These are phyloP conservation scores for Setaria viridis DNA, from an alignment of 202 grass and related monocot species.

Conservation along the genomic window DNA sequence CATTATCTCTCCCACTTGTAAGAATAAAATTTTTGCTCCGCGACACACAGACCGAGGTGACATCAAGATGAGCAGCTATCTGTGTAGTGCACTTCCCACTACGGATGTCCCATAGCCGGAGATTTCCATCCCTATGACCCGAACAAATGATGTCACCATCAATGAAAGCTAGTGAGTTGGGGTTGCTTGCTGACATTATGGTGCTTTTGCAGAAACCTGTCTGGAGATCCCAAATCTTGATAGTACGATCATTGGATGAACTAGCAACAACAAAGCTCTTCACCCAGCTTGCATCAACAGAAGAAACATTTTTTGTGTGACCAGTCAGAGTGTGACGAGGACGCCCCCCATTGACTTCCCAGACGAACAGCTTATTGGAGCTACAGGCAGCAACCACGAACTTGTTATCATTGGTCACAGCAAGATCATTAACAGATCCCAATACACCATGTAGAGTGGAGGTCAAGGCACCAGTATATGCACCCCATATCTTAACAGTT, in stretches of 20 bases:
- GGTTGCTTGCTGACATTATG: constrained; percentile 88
- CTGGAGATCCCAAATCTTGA: constrained; percentile 96
- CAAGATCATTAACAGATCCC: constrained; percentile 88
- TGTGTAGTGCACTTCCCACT: constrained; percentile 71
- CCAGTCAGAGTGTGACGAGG: constrained; percentile 91
- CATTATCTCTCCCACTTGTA: constrained; percentile 86
- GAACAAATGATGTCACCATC: constrained; percentile 83
- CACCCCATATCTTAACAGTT: constrained; percentile 92
- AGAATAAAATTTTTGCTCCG: constrained; percentile 73
- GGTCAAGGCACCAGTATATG: constrained; percentile 70
- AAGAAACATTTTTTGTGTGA: constrained; percentile 86
- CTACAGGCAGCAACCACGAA: constrained; percentile 91
- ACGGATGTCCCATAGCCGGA: constrained; percentile 79
- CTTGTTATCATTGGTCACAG: constrained; percentile 91
- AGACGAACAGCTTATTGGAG: constrained; percentile 95
- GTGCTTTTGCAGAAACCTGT: constrained; percentile 91
- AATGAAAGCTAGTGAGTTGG: constrained; percentile 87
- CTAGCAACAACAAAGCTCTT: constrained; percentile 72
- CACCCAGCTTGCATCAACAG: constrained; percentile 82
- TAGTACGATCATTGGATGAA: constrained; percentile 86
- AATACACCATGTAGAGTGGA: constrained; percentile 81
- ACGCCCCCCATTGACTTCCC: constrained; percentile 76
- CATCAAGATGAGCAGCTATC: constrained; percentile 76
- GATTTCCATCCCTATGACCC: constrained; percentile 92
- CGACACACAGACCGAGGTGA: constrained; percentile 86